phyloP scores from a whole-genome alignment of 495 filamentous ascomycete genomes.

The Poronia punctata region DNA sequence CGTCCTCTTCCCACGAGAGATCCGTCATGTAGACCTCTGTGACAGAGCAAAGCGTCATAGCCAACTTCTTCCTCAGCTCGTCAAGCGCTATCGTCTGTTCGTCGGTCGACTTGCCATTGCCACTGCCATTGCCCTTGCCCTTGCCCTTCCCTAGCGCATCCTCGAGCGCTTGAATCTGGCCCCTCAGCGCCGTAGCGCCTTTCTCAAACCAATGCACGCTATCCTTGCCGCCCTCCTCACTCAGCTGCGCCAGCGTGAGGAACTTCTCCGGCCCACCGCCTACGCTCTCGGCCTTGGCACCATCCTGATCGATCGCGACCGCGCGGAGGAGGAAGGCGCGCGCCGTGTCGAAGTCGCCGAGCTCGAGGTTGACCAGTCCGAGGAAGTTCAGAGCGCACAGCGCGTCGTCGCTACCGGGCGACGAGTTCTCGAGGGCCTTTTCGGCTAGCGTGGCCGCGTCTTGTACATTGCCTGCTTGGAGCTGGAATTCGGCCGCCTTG shows the following conservation, averaged over 20 bases:
- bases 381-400: constrained; percentile 69
- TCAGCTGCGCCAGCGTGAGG: constrained; percentile 89
- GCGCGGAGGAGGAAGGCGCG: constrained; percentile 61
- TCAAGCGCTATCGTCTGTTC: constrained; percentile 40
- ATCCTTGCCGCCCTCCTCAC: constrained; percentile 73
- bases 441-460: constrained; percentile 60
- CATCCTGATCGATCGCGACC: constrained; percentile 65
- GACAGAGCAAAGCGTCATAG: constrained; percentile 80
- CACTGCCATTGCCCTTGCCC: too few species aligned
- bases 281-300: constrained; percentile 49
- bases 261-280: constrained; percentile 92
- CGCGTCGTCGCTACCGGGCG: constrained; percentile 25
- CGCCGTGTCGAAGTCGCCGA: constrained; percentile 71
- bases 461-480: constrained; percentile 64
- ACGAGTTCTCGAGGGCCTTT: constrained; percentile 48
- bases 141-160: constrained; percentile 12
- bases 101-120: constrained; percentile 27
- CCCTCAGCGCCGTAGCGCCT: constrained; percentile 62
- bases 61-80: constrained; percentile 72
- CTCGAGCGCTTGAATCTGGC: constrained; percentile 51
- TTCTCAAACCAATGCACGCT: constrained; percentile 85
- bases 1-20: constrained; percentile 82
- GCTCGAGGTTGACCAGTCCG: constrained; percentile 77
- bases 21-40: constrained; percentile 98
- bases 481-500: constrained; percentile 57